Conservation (phyloP, 768 basidiomycete species). For the Gautieria morchelliformis region DNA sequence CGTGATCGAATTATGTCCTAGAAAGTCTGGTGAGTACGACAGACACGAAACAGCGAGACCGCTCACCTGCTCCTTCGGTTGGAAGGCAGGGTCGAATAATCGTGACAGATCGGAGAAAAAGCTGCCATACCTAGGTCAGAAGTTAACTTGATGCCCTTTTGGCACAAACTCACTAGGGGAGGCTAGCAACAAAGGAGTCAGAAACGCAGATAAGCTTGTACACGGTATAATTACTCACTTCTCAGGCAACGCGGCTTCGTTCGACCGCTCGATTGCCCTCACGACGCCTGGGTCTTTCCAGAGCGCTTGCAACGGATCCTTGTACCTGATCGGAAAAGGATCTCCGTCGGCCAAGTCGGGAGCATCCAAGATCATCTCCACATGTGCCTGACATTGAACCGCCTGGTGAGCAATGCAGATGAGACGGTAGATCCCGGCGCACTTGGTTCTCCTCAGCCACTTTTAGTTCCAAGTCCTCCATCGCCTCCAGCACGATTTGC, state of each 20-base stretch:
- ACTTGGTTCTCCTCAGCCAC: slow-evolving; percentile 50
- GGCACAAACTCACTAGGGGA: background rate
- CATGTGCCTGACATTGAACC: slow-evolving; percentile 23
- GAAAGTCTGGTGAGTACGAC: background rate
- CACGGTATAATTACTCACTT: slow-evolving; percentile 42
- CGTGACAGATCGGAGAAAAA: slow-evolving; percentile 76
- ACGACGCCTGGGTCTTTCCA: slow-evolving; percentile 75
- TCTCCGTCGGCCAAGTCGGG: slow-evolving; percentile 72
- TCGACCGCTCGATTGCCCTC: slow-evolving; percentile 69
- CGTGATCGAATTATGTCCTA: slow-evolving; percentile 77
- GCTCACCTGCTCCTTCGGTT: slow-evolving; percentile 55
- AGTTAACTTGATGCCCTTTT: background rate
- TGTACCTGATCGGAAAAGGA: slow-evolving; percentile 61
- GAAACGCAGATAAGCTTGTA: background rate
- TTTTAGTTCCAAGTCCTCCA: slow-evolving; percentile 81
- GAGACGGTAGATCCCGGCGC: background rate
- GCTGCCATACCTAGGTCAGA: slow-evolving; percentile 6
- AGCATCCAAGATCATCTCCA: slow-evolving; percentile 58
- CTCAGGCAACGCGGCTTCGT: slow-evolving; percentile 87
- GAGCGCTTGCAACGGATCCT: slow-evolving; percentile 54
- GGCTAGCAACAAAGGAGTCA: background rate
- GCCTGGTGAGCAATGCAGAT: background rate
- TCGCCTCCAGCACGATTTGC: slow-evolving; percentile 71
- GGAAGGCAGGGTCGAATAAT: slow-evolving; percentile 63
- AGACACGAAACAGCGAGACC: background rate